These are phyloP conservation scores for Protomyces inundatus DNA, from an alignment of 1,139 yeast genomes.

Conservation along the genomic window DNA sequence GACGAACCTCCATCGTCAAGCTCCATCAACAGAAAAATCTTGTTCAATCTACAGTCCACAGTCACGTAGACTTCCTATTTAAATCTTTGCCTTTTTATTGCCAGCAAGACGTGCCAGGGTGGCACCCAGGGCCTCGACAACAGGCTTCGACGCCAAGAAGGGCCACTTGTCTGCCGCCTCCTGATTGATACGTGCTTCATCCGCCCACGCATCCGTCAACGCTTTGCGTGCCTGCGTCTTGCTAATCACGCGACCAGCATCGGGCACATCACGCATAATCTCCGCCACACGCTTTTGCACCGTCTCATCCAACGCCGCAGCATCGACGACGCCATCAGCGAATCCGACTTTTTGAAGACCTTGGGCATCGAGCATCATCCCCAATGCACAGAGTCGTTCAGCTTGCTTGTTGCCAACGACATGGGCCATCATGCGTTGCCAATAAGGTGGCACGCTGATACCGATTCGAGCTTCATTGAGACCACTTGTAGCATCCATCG, in stretches of 20 bases:
- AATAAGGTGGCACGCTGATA: slow-evolving; percentile 18
- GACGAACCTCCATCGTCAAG: too few relatives aligned
- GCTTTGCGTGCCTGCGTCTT: slow-evolving; percentile 6
- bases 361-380: slow-evolving; percentile 8
- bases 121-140: slow-evolving; percentile 18
- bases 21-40: too few relatives aligned
- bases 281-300: slow-evolving; percentile 8
- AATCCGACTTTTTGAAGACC: slow-evolving; percentile 1
- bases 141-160: slow-evolving; percentile 17
- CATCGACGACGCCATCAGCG: slow-evolving; percentile 10
- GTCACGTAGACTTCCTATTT: neutral
- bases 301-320: neutral
- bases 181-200: slow-evolving; percentile 7
- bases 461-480: slow-evolving; percentile 23
- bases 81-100: slow-evolving; percentile 3
- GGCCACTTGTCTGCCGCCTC: slow-evolving; percentile 21
- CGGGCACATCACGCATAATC: slow-evolving; percentile 15
- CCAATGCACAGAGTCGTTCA: slow-evolving; percentile 18
- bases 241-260: slow-evolving; percentile 14
- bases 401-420: slow-evolving; percentile 5
- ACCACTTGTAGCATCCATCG: slow-evolving; percentile 10
- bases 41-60: neutral
- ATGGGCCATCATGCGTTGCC: slow-evolving; percentile 24
- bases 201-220: slow-evolving; percentile 14
- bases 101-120: slow-evolving; percentile 15